phyloP scores from a whole-genome alignment of 2,329 filamentous ascomycete species.

The Cercospora zeae-maydis region DNA sequence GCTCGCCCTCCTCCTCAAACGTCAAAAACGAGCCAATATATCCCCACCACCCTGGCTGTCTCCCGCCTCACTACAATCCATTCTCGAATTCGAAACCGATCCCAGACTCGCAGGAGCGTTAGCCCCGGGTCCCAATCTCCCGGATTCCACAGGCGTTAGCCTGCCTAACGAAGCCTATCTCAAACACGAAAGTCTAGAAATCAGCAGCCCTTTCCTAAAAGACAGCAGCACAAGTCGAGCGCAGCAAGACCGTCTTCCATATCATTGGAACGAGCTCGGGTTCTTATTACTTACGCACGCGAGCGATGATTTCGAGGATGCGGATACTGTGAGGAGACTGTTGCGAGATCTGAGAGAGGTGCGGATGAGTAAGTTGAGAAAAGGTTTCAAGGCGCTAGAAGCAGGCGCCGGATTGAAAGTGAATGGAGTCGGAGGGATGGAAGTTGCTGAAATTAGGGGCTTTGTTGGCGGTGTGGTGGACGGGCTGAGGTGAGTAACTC shows the following conservation, averaged over 20 bases:
- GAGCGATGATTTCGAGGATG: constrained; percentile 72
- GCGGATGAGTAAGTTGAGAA: constrained; percentile 81
- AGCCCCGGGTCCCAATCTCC: constrained; percentile 69
- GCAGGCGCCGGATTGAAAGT: constrained; percentile 68
- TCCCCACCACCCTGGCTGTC: constrained; percentile 86
- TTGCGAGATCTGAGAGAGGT: constrained; percentile 82
- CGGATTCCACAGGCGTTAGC: constrained; percentile 43
- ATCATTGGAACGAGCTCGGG: constrained; percentile 91
- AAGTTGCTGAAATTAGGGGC: constrained; percentile 78
- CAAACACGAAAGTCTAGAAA: constrained; percentile 28
- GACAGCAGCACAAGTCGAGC: constrained; percentile 65
- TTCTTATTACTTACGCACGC: constrained; percentile 84
- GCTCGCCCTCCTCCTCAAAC: constrained; percentile 92
- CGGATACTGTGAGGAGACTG: constrained; percentile 70
- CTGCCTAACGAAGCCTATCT: constrained; percentile 31
- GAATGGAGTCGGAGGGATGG: constrained; percentile 86
- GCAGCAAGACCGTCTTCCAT: constrained; percentile 70
- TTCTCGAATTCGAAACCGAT: constrained; percentile 78
- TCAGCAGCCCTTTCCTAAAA: constrained; percentile 68
- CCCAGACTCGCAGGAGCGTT: constrained; percentile 64
- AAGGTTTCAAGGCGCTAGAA: constrained; percentile 68
- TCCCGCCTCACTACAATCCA: constrained; percentile 67
- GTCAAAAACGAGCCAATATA: constrained; percentile 90
- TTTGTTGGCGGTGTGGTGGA: constrained; percentile 86
- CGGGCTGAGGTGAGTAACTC: constrained; percentile 57